Base-by-base conservation (phyloP, 257 asterid genomes). In the Solanum medicagineum region DNA sequence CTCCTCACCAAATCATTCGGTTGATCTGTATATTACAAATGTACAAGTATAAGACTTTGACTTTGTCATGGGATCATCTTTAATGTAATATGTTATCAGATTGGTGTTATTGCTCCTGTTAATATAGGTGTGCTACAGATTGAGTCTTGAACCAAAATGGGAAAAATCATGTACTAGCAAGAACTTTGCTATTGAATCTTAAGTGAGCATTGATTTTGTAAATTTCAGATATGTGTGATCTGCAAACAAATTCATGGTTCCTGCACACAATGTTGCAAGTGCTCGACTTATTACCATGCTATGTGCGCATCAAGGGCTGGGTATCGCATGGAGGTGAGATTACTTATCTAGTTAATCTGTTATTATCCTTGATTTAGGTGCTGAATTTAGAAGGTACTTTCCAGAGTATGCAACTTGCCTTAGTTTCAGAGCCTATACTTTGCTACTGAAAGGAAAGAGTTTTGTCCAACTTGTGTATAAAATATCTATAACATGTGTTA, bases 221-320 rank as follows among this genome's bases (percentile, higher is more conserved):
- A 69, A 69, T 87, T 88, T 85, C 97, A 97, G 99, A 95, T 94
- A 84, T 97, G 99, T 92, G 98, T 97, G 80, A 97, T 97, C 80
- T 97, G 99, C 95, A 97, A 93, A 90, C 99, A 97, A 92, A 97
- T 95, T 84, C 99, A 97, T 87, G 99, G 99, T 89, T 95, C 99
- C 63, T 97, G 99, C 87, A 97, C 98, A 60, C 98, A 97, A 86
- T 97, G 99, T 88, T 88, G 91, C 92, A 95, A 94, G 93, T 97
- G 99, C 86, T 94, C 98, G 81, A 97, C 98, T 55, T 94, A 93
- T 89, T 97, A 92, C 87, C 99, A 97, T 91, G 98, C 99, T 47
- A 93, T 89, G 92, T 97, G 99, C 81, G 99, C 98, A 57, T 91
- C 98, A 79, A 92, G 98, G 87, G 99, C 99, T 47, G 99, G 99